These are phyloP conservation scores for Hemisphaericaspora subhashii DNA, from an alignment of 1,139 yeast genomes.

Conservation along the genomic window DNA sequence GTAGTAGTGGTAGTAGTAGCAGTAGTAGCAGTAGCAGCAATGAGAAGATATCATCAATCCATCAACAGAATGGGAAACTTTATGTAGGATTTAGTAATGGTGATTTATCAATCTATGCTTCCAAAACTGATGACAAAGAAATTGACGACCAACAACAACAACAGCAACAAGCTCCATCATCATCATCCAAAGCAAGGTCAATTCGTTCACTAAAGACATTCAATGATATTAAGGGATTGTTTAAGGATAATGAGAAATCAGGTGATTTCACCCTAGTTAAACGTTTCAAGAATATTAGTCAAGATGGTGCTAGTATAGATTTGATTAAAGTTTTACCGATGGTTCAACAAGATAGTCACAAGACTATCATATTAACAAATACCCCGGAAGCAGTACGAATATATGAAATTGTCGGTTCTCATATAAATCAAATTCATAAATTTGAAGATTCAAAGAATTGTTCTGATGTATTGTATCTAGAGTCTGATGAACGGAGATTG, in stretches of 20 bases:
- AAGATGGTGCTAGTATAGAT: conserved; percentile 22
- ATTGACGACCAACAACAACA: neutral
- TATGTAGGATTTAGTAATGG: conserved; percentile 41
- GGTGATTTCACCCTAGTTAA: conserved; percentile 6
- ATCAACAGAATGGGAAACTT: conserved; percentile 20
- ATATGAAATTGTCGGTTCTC: conserved; percentile 37
- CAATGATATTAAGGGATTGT: conserved; percentile 20
- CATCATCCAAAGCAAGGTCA: conserved; percentile 8
- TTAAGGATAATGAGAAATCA: conserved; percentile 10
- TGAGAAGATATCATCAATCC: conserved; percentile 26
- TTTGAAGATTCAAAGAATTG: conserved; percentile 25
- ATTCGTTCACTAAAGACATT: conserved; percentile 23
- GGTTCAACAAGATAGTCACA: conserved; percentile 18
- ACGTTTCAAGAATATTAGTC: conserved; percentile 26
- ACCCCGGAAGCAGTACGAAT: conserved; percentile 27
- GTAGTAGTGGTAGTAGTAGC: conserved; percentile 6
- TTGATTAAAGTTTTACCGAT: conserved; percentile 20
- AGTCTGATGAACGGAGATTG: conserved; percentile 20
- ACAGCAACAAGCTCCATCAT: conserved; percentile 2
- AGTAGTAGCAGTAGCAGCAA: conserved; percentile 7
- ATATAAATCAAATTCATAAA: conserved; percentile 32
- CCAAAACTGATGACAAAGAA: neutral
- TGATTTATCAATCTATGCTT: conserved; percentile 27
- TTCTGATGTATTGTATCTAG: conserved; percentile 16
- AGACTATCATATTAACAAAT: conserved; percentile 29